Evolutionary conservation across 176 grass and related monocot species (phyloP), one percentile per base, ranked within the genome.

Genomic region (Panicum miliaceum): DNA sequence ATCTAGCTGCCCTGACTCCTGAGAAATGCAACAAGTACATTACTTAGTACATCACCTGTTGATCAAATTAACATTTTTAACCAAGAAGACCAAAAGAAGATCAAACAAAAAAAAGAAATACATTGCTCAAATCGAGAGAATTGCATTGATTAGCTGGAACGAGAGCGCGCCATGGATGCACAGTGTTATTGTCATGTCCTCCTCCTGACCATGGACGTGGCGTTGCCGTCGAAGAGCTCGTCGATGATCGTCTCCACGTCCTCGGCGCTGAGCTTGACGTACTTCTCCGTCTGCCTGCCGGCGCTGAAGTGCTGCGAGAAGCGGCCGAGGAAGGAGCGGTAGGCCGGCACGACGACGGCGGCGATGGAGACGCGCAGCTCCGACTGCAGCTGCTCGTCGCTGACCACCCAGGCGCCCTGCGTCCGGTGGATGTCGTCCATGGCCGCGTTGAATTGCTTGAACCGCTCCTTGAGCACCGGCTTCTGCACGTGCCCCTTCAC

Each of bases 291-390:
- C 75, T 98, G 92, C 86, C 91, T 93, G 10, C 93, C 90, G 1
- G 91, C 50, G 18, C 76, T 88, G 47, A 99, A 79, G 40, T 77
- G 56, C 86, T 99, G 91, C 53, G 86, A 45, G 68, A 96, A 99
- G 32, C 97, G 71, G 2, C 93, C 90, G 4, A 96, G 84, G 84
- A 99, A 99, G 19, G 97, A 96, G 0, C 90, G 63, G 90, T 99
- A 96, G 0, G 97, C 93, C 60, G 91, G 93, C 64, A 99, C 93
- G 27, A 99, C 82, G 68, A 96, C 88, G 43, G 90, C 91, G 45
- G 89, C 86, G 40, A 99, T 90, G 77, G 97, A 99, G 36, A 99
- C 91, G 36, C 91, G 81, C 4, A 99, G 90, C 91, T 99, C 97
- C 15, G 93, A 96, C 86, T 94, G 86, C 77, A 99, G 74, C 83